Evolutionary conservation across 2,329 filamentous ascomycete genomes (phyloP).

Genomic region (Berkeleyomyces basicola): DNA sequence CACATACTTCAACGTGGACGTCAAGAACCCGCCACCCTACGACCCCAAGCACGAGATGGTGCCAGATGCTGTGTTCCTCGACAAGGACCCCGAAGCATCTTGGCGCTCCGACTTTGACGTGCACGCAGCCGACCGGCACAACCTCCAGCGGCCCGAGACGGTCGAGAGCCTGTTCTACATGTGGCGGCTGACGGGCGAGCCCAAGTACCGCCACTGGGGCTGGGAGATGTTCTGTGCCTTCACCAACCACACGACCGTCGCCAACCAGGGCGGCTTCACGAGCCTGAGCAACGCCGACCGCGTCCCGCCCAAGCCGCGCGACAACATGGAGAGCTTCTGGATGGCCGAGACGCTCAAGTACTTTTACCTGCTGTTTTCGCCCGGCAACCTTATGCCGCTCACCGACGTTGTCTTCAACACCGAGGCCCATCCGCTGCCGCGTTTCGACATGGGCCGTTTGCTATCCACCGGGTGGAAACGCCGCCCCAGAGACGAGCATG

Average conservation of each 20-base stretch:
- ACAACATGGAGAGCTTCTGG: constrained; percentile 99
- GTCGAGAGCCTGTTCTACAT: constrained; percentile 96
- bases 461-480: constrained; percentile 72
- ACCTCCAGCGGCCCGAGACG: constrained; percentile 88
- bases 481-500: constrained; percentile 39
- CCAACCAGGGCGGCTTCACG: constrained; percentile 65
- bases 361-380: constrained; percentile 86
- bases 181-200: constrained; percentile 92
- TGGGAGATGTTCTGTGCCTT: constrained; percentile 98
- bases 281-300: constrained; percentile 59
- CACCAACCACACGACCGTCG: constrained; percentile 65
- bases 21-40: constrained; percentile 19
- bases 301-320: constrained; percentile 50
- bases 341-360: constrained; percentile 97
- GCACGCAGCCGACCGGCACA: constrained; percentile 71
- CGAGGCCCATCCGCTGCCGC: constrained; percentile 78
- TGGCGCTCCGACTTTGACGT: constrained; percentile 72
- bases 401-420: constrained; percentile 89
- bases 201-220: constrained; percentile 83
- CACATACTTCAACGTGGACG: constrained; percentile 63
- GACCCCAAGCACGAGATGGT: constrained; percentile 20
- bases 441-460: constrained; percentile 63
- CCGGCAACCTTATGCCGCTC: constrained; percentile 64
- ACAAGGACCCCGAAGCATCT: constrained; percentile 23
- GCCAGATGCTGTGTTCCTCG: constrained; percentile 3